Evolutionary conservation across 106 monocot genomes (phyloP).

Genomic region (Hemerocallis citrina): DNA sequence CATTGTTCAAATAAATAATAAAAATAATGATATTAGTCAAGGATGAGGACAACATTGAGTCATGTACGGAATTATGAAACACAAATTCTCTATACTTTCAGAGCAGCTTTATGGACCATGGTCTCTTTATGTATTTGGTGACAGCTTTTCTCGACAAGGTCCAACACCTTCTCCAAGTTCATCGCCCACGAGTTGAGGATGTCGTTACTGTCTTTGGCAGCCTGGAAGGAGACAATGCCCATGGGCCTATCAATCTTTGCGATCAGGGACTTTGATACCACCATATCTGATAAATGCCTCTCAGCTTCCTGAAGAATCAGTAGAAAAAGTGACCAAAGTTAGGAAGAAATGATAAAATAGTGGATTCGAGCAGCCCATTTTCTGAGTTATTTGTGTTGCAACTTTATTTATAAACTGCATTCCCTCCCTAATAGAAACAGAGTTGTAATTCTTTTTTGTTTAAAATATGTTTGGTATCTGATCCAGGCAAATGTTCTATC

Average conservation of each 20-base stretch:
- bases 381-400: no score
- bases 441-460: no score
- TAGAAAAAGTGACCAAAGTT: neutral
- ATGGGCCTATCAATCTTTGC: constrained; percentile 80
- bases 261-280: constrained; percentile 70
- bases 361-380: no score
- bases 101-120: constrained; percentile 82
- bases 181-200: constrained; percentile 81
- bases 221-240: constrained; percentile 72
- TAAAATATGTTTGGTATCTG: no score
- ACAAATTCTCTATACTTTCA: constrained; percentile 19
- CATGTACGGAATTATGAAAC: no score
- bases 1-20: no score
- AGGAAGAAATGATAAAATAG: no score
- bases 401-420: no score
- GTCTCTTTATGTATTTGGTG: constrained; percentile 99
- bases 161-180: constrained; percentile 88
- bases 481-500: no score
- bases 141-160: constrained; percentile 97
- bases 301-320: constrained; percentile 66
- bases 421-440: no score
- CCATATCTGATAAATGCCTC: constrained; percentile 95
- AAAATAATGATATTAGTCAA: no score
- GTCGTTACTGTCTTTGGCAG: constrained; percentile 77
- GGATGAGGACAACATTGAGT: no score